Evolutionary conservation across 2,329 filamentous ascomycete species (phyloP).

Genomic region (Lasiodiplodia citricola): DNA sequence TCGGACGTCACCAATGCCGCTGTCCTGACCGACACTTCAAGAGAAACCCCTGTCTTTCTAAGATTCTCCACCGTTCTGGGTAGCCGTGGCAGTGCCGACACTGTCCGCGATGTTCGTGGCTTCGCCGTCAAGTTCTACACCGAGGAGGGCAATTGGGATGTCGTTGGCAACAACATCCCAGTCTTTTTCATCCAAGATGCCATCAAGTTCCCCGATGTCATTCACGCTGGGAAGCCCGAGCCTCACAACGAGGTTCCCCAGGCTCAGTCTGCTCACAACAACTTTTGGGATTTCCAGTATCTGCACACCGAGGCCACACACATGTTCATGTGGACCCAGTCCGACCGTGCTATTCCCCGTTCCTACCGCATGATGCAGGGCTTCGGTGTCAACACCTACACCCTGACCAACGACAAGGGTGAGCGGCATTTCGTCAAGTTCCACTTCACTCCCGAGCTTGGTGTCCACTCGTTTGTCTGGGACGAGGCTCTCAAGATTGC

Average conservation of each 20-base stretch:
- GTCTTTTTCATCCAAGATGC: conserved; percentile 80
- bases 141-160: conserved; percentile 76
- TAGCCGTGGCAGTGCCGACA: conserved; percentile 77
- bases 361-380: conserved; percentile 87
- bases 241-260: conserved; percentile 74
- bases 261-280: conserved; percentile 73
- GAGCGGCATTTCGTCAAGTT: conserved; percentile 79
- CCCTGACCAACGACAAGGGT: conserved; percentile 69
- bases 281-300: conserved; percentile 77
- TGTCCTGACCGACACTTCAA: conserved; percentile 70
- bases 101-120: conserved; percentile 80
- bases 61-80: conserved; percentile 81
- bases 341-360: conserved; percentile 73
- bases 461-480: conserved; percentile 78
- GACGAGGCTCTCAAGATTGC: conserved; percentile 77
- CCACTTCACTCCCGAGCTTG: conserved; percentile 74
- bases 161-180: conserved; percentile 76
- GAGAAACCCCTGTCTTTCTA: conserved; percentile 70
- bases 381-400: conserved; percentile 82
- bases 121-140: conserved; percentile 83
- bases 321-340: conserved; percentile 82
- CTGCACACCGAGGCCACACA: conserved; percentile 74
- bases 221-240: conserved; percentile 69
- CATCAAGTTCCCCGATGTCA: conserved; percentile 74
- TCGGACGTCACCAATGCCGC: conserved; percentile 67